A percentile compares a stretch with the other conserved stretches of the same genome.
Conservation (phyloP, 208 protist genomes). For the Leishmania tarentolae region DNA sequence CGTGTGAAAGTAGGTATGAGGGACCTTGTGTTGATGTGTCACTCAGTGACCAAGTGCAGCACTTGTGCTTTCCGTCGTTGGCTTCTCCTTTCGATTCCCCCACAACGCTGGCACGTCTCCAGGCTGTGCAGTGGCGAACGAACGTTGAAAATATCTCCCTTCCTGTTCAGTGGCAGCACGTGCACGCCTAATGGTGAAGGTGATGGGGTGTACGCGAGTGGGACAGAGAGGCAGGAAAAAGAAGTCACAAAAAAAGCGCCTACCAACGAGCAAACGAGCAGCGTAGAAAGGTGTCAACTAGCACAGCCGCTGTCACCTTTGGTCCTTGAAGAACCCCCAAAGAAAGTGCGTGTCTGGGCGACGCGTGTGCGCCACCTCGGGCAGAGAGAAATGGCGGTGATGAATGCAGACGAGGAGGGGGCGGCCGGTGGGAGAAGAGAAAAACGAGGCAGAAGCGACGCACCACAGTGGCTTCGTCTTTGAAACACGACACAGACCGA, state of each 20-base stretch:
- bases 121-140: not conserved
- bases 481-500: slow-evolving; percentile 1
- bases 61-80: not conserved
- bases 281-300: not conserved
- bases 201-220: not conserved
- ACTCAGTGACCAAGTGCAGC: not conserved
- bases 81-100: not conserved
- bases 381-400: not conserved
- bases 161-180: not conserved
- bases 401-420: not conserved
- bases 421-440: no score
- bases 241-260: not conserved
- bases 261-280: not conserved
- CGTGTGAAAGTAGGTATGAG: not conserved
- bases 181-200: not conserved
- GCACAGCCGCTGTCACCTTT: not conserved
- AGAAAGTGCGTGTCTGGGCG: not conserved
- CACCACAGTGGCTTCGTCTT: not conserved
- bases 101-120: not conserved
- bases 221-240: not conserved
- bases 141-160: not conserved
- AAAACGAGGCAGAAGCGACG: not conserved
- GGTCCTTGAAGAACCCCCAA: not conserved
- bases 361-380: not conserved
- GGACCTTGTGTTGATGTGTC: no score